These are phyloP conservation scores for Botrytis aclada DNA, from an alignment of 2,329 filamentous ascomycete species.

Conservation along the genomic window DNA sequence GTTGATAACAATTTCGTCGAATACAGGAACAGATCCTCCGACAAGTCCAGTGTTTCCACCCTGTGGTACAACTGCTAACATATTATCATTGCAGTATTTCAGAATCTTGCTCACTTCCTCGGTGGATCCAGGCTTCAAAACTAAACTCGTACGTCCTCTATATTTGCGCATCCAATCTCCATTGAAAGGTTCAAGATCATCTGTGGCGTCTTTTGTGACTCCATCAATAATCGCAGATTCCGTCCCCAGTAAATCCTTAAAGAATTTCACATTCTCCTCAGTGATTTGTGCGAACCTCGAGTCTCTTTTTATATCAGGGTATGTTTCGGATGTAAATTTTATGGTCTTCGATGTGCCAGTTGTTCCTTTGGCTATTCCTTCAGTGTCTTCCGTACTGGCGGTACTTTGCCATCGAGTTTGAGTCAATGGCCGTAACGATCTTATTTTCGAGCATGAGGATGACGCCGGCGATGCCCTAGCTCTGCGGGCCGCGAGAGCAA, in stretches of 20 bases:
- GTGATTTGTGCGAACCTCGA: slow-evolving; percentile 71
- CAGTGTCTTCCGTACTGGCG: slow-evolving; percentile 32
- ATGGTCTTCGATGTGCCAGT: slow-evolving; percentile 44
- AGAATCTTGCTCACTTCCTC: slow-evolving; percentile 88
- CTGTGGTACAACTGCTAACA: slow-evolving; percentile 91
- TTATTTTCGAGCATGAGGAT: slow-evolving; percentile 20
- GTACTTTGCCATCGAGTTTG: slow-evolving; percentile 36
- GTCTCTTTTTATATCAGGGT: slow-evolving; percentile 80
- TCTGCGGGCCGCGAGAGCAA: slow-evolving; percentile 31
- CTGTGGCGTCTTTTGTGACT: slow-evolving; percentile 66
- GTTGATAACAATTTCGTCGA: slow-evolving; percentile 96
- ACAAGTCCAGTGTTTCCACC: slow-evolving; percentile 96
- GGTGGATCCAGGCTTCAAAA: slow-evolving; percentile 79
- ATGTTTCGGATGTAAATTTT: slow-evolving; percentile 81
- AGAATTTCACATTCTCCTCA: slow-evolving; percentile 75
- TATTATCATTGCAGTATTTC: slow-evolving; percentile 91
- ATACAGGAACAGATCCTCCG: slow-evolving; percentile 92
- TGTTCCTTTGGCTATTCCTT: slow-evolving; percentile 32
- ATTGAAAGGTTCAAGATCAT: slow-evolving; percentile 90
- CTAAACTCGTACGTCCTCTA: slow-evolving; percentile 80
- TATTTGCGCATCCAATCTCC: slow-evolving; percentile 99
- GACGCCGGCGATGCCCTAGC: slow-evolving; percentile 26
- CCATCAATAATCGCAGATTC: slow-evolving; percentile 82
- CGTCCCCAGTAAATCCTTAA: slow-evolving; percentile 75
- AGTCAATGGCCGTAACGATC: slow-evolving; percentile 24